A percentile compares a stretch with the other conserved stretches of the same genome.
Conservation (phyloP, 192 early-diverging fungal genomes). For the Jimgerdemannia flammicorona region DNA sequence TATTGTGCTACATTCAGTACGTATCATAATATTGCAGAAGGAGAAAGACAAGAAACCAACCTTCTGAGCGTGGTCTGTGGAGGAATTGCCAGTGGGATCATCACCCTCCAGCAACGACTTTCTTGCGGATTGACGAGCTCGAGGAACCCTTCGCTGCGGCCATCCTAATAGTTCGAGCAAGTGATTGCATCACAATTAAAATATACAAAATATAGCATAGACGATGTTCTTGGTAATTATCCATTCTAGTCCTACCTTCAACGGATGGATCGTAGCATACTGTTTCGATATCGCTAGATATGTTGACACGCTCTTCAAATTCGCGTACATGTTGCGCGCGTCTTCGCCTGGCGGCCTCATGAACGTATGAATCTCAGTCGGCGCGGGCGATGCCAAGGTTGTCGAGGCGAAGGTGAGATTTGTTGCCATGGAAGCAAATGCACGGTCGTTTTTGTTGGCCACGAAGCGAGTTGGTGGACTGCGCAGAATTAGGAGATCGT, state of each 20-base stretch:
- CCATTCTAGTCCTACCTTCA: slow-evolving; percentile 26
- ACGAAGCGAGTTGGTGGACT: not conserved
- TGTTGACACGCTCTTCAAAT: slow-evolving; percentile 39
- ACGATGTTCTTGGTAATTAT: no score
- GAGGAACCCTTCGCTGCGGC: slow-evolving; percentile 48
- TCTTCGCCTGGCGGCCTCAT: slow-evolving; percentile 37
- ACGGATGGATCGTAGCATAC: slow-evolving; percentile 47
- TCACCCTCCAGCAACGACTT: slow-evolving; percentile 47
- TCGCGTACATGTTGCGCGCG: slow-evolving; percentile 35
- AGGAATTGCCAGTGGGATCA: slow-evolving; percentile 41
- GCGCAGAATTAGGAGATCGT: not conserved
- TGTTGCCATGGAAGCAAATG: slow-evolving; percentile 17
- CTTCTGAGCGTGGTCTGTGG: slow-evolving; percentile 2
- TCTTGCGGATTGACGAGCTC: slow-evolving; percentile 48
- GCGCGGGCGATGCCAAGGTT: slow-evolving; percentile 14
- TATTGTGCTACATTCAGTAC: not conserved
- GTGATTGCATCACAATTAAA: not conserved
- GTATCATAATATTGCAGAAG: not conserved
- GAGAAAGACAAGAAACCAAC: not conserved
- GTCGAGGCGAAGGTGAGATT: not conserved
- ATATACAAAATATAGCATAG: not conserved
- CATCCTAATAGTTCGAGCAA: slow-evolving; percentile 28
- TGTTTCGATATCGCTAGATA: slow-evolving; percentile 42
- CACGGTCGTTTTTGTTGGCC: slow-evolving; percentile 21
- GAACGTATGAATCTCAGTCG: slow-evolving; percentile 38